These are phyloP conservation scores for Lactarius sanguifluus DNA, from an alignment of 768 basidiomycete genomes.

Conservation along the genomic window DNA sequence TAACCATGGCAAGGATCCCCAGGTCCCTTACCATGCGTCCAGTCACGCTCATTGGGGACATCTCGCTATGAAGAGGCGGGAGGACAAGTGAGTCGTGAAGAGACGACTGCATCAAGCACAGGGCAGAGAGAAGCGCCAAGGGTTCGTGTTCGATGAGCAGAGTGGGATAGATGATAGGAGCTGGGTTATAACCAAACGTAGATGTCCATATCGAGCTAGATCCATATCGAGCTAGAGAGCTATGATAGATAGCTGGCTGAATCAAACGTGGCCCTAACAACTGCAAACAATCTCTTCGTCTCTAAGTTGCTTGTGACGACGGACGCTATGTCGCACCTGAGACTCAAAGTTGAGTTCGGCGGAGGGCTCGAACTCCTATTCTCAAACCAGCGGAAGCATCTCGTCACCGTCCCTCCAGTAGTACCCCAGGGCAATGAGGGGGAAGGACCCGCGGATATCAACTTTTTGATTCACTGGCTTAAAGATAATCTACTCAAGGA, in stretches of 20 bases:
- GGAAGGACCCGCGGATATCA: slow-evolving; percentile 57
- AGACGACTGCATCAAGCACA: slow-evolving; percentile 1
- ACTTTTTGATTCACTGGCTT: slow-evolving; percentile 78
- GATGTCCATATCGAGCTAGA: not conserved
- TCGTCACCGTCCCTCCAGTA: slow-evolving; percentile 50
- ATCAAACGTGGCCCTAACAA: slow-evolving; percentile 14
- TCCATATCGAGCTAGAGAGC: too few species aligned
- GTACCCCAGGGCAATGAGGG: slow-evolving; percentile 38
- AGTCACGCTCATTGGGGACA: slow-evolving; percentile 48
- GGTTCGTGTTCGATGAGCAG: too few species aligned
- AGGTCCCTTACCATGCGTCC: slow-evolving; percentile 69
- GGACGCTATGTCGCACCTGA: slow-evolving; percentile 30
- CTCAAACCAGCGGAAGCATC: slow-evolving; percentile 61
- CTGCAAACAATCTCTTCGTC: not conserved
- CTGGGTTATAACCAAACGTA: not conserved
- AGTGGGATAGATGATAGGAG: too few species aligned
- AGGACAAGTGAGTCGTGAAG: slow-evolving; percentile 45
- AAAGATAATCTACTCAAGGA: slow-evolving; percentile 77
- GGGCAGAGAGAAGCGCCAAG: not conserved
- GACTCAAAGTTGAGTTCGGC: slow-evolving; percentile 70
- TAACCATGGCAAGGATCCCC: slow-evolving; percentile 34
- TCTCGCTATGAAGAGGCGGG: slow-evolving; percentile 32
- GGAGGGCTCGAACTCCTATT: slow-evolving; percentile 89
- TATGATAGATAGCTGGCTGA: too few species aligned
- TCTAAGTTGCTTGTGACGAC: not conserved